Base-by-base conservation (phyloP, 208 protist species). In the Zelonia costaricensis region DNA sequence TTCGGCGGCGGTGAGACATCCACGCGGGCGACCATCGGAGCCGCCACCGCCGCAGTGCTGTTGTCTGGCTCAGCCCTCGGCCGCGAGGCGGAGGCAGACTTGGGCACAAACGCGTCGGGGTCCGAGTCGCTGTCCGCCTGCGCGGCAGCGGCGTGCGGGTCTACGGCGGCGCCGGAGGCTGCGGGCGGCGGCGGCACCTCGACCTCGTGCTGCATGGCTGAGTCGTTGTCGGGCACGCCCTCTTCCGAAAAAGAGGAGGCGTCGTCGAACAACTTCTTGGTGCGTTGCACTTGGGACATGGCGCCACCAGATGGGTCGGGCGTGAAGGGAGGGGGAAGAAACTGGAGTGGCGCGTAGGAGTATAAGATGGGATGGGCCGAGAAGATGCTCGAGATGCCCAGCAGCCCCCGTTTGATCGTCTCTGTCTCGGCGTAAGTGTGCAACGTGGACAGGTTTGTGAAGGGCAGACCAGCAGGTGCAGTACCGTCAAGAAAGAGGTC, bases 201-300 rank as follows among this genome's bases (percentile, higher is more conserved):
- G 1, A 20, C 22, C 4, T 43, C 28, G 30, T 27, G 20, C 10
- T 55, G 49, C 49, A 40, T 27, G n/a, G n/a, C 20, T 2, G 23
- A 7, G 12, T 44, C 52, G 28, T 57, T 23, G 52, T 10, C 36
- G 36, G 36, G 15, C 10, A 22, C 25, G 4, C 48, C 39, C 3
- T 61, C 42, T 3, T 48, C 55, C 8, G 55, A 61, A 38, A 48
- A 61, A 2, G 55, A 69, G 27, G 74, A 80, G 30, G 74, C 36
- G 62, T 78, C 70, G 47, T 78, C 78, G 52, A 81, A 84, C 74
- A 84, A 68, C 46, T 77, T 74, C 57, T 80, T 84, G 33, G 27
- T 55, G n/a, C 45, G 57, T 2, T 43, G 40, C 5, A 52, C 47
- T 15, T 62, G 31, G 9, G 63, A 62, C 63, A 70, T 70, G 12